Evolutionary conservation across 257 asterid genomes (phyloP), one percentile per base, ranked within the genome.

Genomic region (Primulina tabacum): DNA sequence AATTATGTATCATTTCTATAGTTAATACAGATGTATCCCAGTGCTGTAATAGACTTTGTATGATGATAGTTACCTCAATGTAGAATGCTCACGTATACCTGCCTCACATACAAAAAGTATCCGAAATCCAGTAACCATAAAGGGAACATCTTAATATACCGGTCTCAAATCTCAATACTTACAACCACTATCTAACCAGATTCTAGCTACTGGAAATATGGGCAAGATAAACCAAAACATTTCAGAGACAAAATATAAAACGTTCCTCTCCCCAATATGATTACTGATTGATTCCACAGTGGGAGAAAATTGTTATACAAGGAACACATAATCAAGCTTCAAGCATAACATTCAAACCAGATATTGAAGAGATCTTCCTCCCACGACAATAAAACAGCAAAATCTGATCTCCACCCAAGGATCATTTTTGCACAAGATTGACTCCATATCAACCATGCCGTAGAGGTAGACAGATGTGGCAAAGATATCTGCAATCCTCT

Each of bases 41-140:
- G 78, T 55, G 58, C 40, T 65, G 72, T 32, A 70, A 58, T 26
- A 61, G 70, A 70, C 65, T 61, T 29, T 18, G 71, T 70, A 50
- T 28, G 73, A 67, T 62, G 78, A 75, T 63, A 75, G 76, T 84
- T 84, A 89, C 91, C 96, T 89, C 76, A 37, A 40, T 58, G 81
- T 60, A 71, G 77, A 75, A 69, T 78, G 78, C 67, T 32, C 70
- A 37, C 6, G 72, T 62, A 68, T 64, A 83, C 87, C 90, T 84
- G 96, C 79, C 85, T 78, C 87, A 80, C 47, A 74, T 37, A 77
- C 72, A 80, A 70, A 73, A 75, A 77, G 21, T 50, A 50, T 50
- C 57, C 57, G 47, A 74, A 71, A 79, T 82, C 84, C 79, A 83
- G 60, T 69, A 59, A 78, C 78, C 72, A 73, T 75, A 21, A 60